phyloP scores from a whole-genome alignment of 108 stramenopile species.

The Epipyxis sp. region DNA sequence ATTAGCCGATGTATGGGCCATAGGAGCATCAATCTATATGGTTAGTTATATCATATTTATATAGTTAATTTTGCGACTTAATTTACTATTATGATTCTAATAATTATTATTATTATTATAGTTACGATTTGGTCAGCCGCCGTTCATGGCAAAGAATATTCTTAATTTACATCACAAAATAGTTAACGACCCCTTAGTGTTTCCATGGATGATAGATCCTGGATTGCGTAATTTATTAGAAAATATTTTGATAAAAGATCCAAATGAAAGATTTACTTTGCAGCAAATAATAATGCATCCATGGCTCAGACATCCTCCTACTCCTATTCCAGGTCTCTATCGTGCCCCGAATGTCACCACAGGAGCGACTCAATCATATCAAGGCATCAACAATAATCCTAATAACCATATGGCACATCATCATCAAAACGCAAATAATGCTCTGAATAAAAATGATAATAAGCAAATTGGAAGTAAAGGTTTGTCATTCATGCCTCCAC shows the following conservation, averaged over 20 bases:
- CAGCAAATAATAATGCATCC: conserved; percentile 40
- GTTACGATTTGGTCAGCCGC: conserved; percentile 64
- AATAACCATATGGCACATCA: no score
- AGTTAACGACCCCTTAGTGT: conserved; percentile 49
- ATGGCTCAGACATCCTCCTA: conserved; percentile 32
- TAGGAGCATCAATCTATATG: conserved; percentile 55
- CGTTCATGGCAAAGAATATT: conserved; percentile 69
- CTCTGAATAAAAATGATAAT: background rate
- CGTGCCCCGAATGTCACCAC: background rate
- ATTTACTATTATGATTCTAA: conserved; percentile 34
- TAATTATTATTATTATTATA: no score
- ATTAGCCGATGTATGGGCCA: conserved; percentile 67
- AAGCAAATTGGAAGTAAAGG: background rate
- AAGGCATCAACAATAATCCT: background rate
- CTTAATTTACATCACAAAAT: conserved; percentile 63
- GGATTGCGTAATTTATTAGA: conserved; percentile 37
- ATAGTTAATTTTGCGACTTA: background rate
- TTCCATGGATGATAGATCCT: conserved; percentile 45
- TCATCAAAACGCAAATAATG: background rate
- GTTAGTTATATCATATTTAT: background rate
- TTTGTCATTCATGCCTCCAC: background rate
- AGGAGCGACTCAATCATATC: background rate
- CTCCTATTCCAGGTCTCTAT: background rate
- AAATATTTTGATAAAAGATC: conserved; percentile 58
- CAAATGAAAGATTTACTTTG: conserved; percentile 38